Evolutionary conservation across 345 rosid genomes (phyloP).

Genomic region (Bruguiera gymnorhiza): DNA sequence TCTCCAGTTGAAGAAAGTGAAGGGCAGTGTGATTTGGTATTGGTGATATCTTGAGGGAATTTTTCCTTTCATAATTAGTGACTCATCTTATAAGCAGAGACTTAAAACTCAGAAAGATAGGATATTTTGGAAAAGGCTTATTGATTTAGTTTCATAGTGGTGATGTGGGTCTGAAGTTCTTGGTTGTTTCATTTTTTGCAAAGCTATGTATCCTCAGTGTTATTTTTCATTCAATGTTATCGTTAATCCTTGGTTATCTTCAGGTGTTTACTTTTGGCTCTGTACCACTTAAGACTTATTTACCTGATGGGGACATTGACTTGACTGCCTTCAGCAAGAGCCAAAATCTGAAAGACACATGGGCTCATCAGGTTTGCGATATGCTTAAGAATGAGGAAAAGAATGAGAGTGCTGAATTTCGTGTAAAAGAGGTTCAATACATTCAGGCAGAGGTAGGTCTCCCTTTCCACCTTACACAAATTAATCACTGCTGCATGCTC

Average conservation of each 20-base stretch:
- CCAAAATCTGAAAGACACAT: slow-evolving; percentile 57
- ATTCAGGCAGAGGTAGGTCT: slow-evolving; percentile 81
- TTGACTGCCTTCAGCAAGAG: slow-evolving; percentile 60
- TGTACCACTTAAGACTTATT: slow-evolving; percentile 86
- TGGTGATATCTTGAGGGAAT: no score
- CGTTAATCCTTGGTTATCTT: slow-evolving; percentile 5
- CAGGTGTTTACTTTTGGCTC: slow-evolving; percentile 92
- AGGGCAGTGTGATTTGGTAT: no score
- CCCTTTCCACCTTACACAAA: neutral
- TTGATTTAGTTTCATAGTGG: neutral
- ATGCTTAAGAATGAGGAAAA: slow-evolving; percentile 76
- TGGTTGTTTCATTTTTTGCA: neutral
- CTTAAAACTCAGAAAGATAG: neutral
- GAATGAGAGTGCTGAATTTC: slow-evolving; percentile 73
- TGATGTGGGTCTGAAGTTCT: neutral
- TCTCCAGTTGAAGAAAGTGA: no score
- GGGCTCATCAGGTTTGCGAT: slow-evolving; percentile 90
- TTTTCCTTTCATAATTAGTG: neutral
- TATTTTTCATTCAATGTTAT: neutral
- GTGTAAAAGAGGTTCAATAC: slow-evolving; percentile 88
- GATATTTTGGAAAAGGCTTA: neutral
- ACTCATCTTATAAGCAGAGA: neutral
- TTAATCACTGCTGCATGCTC: neutral
- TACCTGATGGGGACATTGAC: slow-evolving; percentile 96
- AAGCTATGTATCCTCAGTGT: neutral